Conservation (phyloP, 2,329 filamentous ascomycete genomes). For the Fusarium abutilonis region DNA sequence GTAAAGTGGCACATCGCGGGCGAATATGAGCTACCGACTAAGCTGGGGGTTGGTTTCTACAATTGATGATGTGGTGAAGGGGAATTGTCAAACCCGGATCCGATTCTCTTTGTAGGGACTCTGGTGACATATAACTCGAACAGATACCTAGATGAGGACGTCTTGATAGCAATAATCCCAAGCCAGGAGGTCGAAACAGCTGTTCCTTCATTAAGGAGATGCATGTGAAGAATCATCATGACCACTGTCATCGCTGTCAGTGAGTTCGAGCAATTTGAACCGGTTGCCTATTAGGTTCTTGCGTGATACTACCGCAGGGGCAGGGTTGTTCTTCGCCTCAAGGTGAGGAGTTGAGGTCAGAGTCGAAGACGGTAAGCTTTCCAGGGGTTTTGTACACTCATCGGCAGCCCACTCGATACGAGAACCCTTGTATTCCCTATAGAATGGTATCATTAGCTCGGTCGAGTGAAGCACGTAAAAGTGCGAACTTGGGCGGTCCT, state of each 20-base stretch:
- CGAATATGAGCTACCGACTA: neutral
- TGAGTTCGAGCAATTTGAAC: conserved; percentile 67
- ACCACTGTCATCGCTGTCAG: conserved; percentile 50
- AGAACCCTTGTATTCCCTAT: conserved; percentile 74
- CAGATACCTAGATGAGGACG: neutral
- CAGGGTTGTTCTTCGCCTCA: conserved; percentile 1
- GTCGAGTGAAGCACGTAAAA: neutral
- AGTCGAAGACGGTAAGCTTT: conserved; percentile 28
- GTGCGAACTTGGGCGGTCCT: neutral
- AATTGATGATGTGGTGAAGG: neutral
- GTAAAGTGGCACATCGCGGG: too few species aligned
- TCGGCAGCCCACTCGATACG: conserved; percentile 77
- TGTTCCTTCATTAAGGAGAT: conserved; percentile 3
- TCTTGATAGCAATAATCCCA: neutral
- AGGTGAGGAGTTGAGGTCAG: neutral
- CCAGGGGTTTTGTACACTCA: conserved; percentile 72
- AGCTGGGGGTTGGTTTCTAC: neutral
- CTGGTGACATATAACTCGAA: neutral
- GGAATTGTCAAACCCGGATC: neutral
- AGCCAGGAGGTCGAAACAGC: neutral
- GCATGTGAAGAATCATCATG: conserved; percentile 27
- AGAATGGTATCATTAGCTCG: conserved; percentile 46
- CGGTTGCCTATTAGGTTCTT: conserved; percentile 63
- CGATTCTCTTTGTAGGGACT: neutral
- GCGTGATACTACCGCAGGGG: neutral